Evolutionary conservation across 2,329 filamentous ascomycete species (phyloP), one percentile per base, ranked within the genome.

Genomic region (Sarocladium oryzae): DNA sequence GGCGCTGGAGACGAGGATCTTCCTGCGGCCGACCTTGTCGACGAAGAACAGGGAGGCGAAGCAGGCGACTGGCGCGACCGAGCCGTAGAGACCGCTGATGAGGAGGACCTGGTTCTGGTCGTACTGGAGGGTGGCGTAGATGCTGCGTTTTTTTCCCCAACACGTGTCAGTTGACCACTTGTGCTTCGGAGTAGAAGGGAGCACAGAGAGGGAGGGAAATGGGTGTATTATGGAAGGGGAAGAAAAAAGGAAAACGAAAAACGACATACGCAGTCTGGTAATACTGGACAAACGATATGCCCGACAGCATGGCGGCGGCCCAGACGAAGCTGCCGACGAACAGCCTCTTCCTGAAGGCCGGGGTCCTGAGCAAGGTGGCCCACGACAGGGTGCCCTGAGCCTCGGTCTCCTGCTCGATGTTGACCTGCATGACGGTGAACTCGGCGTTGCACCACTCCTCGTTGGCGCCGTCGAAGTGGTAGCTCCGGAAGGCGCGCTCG

Each of bases 211-310:
- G n/a, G n/a, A n/a, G n/a, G n/a, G n/a, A n/a, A n/a, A n/a, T n/a
- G n/a, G n/a, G n/a, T n/a, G n/a, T n/a, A n/a, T n/a, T n/a, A n/a
- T n/a, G n/a, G n/a, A n/a, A n/a, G n/a, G n/a, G n/a, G n/a, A n/a
- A n/a, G n/a, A n/a, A n/a, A 18, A 5, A 4, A n/a, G 37, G 9
- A 21, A 23, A 18, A n/a, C 5, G 33, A 36, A 18, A 13, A 8
- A 18, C 7, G 13, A 48, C 43, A 10, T 48, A 48, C 43, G 68
- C 66, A 0, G 68, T 70, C 54, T 71, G 68, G 50, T 66, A 71
- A 28, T 71, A 71, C 54, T 71, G 68, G 1, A 71, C 69, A n/a
- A 71, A 71, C 0, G 66, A 69, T 30, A 71, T 71, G 1, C 68
- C 68, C 0, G 66, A 68, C 1, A 71, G 28, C 68, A 71, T 71